Evolutionary conservation across 2,329 filamentous ascomycete species (phyloP), one percentile per base, ranked within the genome.

Genomic region (Elsinoe batatas): DNA sequence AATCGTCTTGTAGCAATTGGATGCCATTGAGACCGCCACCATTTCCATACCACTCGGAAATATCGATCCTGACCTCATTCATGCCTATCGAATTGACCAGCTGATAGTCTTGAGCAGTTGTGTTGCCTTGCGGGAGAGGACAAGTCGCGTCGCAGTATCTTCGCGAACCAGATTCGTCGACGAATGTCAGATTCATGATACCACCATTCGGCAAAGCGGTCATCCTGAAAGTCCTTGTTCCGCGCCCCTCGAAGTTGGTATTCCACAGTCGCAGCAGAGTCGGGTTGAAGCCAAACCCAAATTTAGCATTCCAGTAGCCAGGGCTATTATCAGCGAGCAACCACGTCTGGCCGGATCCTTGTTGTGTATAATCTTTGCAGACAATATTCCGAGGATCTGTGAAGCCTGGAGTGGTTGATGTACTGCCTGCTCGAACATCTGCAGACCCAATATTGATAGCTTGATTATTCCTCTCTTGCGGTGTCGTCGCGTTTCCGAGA

Each of bases 111-210:
- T 96, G 91, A 62, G 81, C 94, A 5, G 77, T 79, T 15, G 76
- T 72, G 64, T 88, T 82, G 65, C 83, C 76, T 58, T 74, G 62
- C 59, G 87, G 89, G 47, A 98, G 78, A n/a, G 91, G 88, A 64
- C 93, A 98, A 64, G 82, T 79, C 59, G 83, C 85, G 54, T 91
- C 89, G 72, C 93, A 98, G 57, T 79, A 83, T 30, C 75, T 72
- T 56, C 84, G 84, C 51, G 80, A 73, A 22, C 86, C 85, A 1
- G 86, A 37, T 68, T 74, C 20, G 86, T 97, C 89, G 60, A 84
- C 83, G 64, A 93, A 97, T 36, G 90, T 95, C 65, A 98, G 79
- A 71, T 97, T 96, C 83, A 98, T 88, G 68, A 98, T 96, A 53
- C 93, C 93, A 60, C 87, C 84, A 64, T 91, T 82, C 4, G 91